phyloP scores from a whole-genome alignment of 495 filamentous ascomycete genomes.

The Aspergillus leporis region DNA sequence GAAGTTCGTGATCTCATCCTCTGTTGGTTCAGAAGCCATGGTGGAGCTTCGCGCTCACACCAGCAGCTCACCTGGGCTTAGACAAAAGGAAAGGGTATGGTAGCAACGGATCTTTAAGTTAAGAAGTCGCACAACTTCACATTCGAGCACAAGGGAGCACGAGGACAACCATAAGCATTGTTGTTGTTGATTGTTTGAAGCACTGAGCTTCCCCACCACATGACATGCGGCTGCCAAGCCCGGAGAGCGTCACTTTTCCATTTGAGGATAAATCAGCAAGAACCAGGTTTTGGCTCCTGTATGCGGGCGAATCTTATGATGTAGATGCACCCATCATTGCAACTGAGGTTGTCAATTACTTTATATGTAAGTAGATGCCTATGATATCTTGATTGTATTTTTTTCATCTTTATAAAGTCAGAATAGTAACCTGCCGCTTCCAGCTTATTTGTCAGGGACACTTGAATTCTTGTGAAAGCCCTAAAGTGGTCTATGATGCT shows the following conservation, averaged over 20 bases:
- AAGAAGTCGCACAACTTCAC: background rate
- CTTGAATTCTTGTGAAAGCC: too few species aligned
- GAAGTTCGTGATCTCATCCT: slow-evolving; percentile 49
- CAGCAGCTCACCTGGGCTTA: background rate
- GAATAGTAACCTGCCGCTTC: too few species aligned
- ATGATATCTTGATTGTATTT: too few species aligned
- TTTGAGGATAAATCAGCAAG: slow-evolving; percentile 1
- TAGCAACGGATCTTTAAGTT: background rate
- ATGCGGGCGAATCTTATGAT: too few species aligned
- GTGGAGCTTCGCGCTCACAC: slow-evolving; percentile 9
- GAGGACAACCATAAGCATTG: slow-evolving; percentile 8
- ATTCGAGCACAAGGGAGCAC: slow-evolving; percentile 2
- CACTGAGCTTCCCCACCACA: slow-evolving; percentile 41
- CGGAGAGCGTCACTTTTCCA: background rate
- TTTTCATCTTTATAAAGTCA: too few species aligned
- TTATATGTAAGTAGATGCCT: too few species aligned
- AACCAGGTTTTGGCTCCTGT: slow-evolving; percentile 9
- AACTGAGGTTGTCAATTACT: too few species aligned
- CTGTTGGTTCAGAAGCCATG: slow-evolving; percentile 46
- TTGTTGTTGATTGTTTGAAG: slow-evolving; percentile 4
- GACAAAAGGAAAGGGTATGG: background rate
- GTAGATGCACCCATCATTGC: too few species aligned
- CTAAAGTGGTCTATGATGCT: too few species aligned
- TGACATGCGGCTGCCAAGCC: slow-evolving; percentile 27
- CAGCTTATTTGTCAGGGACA: too few species aligned